Evolutionary conservation across 2,329 filamentous ascomycete species (phyloP).

Genomic region (Colletotrichum sansevieriae): DNA sequence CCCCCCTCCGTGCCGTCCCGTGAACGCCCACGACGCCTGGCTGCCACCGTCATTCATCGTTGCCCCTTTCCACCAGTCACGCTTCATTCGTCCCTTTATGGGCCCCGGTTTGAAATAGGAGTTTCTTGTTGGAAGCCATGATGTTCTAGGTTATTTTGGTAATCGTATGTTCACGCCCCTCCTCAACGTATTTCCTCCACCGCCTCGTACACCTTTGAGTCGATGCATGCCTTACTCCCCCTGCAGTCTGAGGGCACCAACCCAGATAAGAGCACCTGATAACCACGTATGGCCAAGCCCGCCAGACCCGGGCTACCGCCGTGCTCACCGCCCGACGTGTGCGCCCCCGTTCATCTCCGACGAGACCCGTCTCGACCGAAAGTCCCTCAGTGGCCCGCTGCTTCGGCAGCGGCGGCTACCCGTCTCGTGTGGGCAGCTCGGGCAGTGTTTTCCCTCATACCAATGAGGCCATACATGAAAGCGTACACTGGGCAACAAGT

Average conservation of each 20-base stretch:
- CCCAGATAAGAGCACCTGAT: slow-evolving; percentile 18
- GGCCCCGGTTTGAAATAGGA: slow-evolving; percentile 31
- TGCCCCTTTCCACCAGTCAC: slow-evolving; percentile 21
- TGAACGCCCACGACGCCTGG: slow-evolving; percentile 4
- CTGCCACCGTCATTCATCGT: slow-evolving; percentile 24
- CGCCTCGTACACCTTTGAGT: slow-evolving; percentile 29
- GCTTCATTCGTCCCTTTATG: slow-evolving; percentile 13
- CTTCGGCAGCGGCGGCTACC: slow-evolving; percentile 36
- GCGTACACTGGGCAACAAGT: slow-evolving; percentile 56
- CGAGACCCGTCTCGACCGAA: slow-evolving; percentile 40
- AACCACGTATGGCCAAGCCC: slow-evolving; percentile 37
- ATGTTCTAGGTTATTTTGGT: slow-evolving; percentile 38
- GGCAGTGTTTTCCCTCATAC: slow-evolving; percentile 59
- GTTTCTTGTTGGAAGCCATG: slow-evolving; percentile 33
- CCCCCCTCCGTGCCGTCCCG: slow-evolving; percentile 31
- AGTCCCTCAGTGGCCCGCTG: slow-evolving; percentile 40
- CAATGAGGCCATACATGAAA: slow-evolving; percentile 63
- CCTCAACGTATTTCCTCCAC: slow-evolving; percentile 26
- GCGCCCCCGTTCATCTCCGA: slow-evolving; percentile 39
- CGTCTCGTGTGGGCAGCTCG: slow-evolving; percentile 35
- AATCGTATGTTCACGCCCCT: slow-evolving; percentile 36
- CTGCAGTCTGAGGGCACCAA: slow-evolving; percentile 31
- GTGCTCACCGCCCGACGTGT: slow-evolving; percentile 39
- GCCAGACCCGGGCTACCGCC: slow-evolving; percentile 39
- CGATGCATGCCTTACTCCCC: slow-evolving; percentile 35